phyloP scores from a whole-genome alignment of 306 rosid genomes.

The Rosa rugosa region DNA sequence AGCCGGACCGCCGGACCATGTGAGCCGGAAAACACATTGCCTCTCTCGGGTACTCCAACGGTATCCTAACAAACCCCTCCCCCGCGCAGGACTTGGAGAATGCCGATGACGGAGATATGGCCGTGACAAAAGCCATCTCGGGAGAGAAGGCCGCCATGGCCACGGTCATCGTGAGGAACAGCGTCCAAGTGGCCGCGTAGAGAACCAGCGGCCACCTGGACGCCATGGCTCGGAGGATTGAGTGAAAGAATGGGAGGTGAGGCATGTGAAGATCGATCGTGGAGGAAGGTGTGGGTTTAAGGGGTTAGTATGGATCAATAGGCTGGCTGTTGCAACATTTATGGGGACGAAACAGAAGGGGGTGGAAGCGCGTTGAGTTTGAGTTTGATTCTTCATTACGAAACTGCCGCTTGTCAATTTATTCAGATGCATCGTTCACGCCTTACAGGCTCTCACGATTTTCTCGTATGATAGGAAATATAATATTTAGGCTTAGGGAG shows the following conservation, averaged over 20 bases:
- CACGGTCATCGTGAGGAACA: constrained; percentile 41
- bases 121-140: constrained; percentile 39
- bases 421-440: not conserved
- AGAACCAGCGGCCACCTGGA: constrained; percentile 15
- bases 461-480: not conserved
- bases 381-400: not conserved
- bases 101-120: constrained; percentile 44
- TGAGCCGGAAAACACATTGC: constrained; percentile 56
- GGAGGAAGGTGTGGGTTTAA: not conserved
- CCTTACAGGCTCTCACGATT: constrained; percentile 10
- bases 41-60: constrained; percentile 56
- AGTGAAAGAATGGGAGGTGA: constrained; percentile 23
- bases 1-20: constrained; percentile 41
- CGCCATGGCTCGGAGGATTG: constrained; percentile 30
- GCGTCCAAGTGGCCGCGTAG: constrained; percentile 48
- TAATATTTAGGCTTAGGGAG: not conserved
- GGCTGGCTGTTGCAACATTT: not conserved
- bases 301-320: not conserved
- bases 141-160: constrained; percentile 56
- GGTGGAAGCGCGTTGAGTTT: constrained; percentile 15
- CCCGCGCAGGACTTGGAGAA: constrained; percentile 38
- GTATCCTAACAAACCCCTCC: constrained; percentile 46
- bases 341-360: constrained; percentile 16
- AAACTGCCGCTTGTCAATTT: not conserved
- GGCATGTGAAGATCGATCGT: constrained; percentile 28